Evolutionary conservation across 768 basidiomycete genomes (phyloP).

Genomic region (Tylopilus balloui): DNA sequence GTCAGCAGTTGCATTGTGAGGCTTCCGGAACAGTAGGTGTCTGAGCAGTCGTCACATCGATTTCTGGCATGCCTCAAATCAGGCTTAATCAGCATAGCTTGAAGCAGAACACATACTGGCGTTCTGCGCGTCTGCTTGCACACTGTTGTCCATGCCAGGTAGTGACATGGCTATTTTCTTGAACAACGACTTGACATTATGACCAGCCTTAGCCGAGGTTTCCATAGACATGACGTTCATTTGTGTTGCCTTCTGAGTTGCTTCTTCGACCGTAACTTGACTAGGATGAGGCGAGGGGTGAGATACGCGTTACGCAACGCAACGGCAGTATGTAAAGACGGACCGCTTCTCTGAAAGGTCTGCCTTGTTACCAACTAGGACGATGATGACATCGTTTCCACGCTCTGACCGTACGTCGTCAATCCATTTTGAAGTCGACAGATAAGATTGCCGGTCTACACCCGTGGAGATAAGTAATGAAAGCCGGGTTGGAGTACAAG

Average conservation of each 20-base stretch:
- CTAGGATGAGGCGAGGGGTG: conserved; percentile 40
- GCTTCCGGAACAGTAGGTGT: conserved; percentile 76
- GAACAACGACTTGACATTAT: conserved; percentile 98
- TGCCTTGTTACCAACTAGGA: conserved; percentile 97
- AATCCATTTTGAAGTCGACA: conserved; percentile 99
- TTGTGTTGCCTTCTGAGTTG: conserved; percentile 85
- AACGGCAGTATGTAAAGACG: conserved; percentile 23
- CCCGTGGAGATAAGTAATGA: conserved; percentile 1
- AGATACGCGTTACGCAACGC: conserved; percentile 1
- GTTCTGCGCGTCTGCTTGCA: conserved; percentile 51
- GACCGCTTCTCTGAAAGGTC: conserved; percentile 98
- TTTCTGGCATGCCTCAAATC: conserved; percentile 50
- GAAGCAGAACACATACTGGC: conserved; percentile 34
- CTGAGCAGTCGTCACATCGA: conserved; percentile 79
- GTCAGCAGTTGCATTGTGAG: conserved; percentile 78
- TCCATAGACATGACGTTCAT: conserved; percentile 98
- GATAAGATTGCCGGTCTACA: conserved; percentile 92
- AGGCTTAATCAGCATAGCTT: not conserved
- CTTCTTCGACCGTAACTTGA: conserved; percentile 98
- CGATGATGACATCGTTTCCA: conserved; percentile 97
- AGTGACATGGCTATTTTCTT: conserved; percentile 99
- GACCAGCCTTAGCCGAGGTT: conserved; percentile 97
- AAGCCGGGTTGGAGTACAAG: not conserved
- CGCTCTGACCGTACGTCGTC: conserved; percentile 97
- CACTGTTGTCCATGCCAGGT: conserved; percentile 91